phyloP scores from a whole-genome alignment of 305 asterid species.

The Solanum hybrid region DNA sequence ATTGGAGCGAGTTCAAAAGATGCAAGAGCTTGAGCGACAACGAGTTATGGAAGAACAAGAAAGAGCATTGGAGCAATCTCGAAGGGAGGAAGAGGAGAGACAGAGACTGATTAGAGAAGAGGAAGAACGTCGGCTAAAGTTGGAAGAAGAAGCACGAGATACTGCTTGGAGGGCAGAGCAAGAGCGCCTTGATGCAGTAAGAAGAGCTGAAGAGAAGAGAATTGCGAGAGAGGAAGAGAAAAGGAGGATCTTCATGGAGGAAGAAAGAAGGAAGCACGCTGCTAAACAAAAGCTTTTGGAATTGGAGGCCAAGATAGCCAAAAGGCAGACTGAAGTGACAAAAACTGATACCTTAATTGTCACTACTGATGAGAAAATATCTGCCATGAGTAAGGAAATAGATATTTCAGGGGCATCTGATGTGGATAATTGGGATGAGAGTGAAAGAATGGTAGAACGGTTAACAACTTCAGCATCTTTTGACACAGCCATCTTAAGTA shows the following conservation, averaged over 20 bases:
- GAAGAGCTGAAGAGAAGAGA: slow-evolving; percentile 69
- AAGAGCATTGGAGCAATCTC: slow-evolving; percentile 73
- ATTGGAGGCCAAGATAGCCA: slow-evolving; percentile 89
- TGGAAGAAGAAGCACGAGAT: slow-evolving; percentile 90
- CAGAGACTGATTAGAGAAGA: slow-evolving; percentile 71
- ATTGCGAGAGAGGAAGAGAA: slow-evolving; percentile 84
- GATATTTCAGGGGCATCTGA: slow-evolving; percentile 32
- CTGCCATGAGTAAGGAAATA: slow-evolving; percentile 35
- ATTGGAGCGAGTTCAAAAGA: slow-evolving; percentile 91
- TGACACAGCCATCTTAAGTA: slow-evolving; percentile 39
- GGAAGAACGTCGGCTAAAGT: slow-evolving; percentile 53
- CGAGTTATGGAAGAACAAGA: slow-evolving; percentile 83
- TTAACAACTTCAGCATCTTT: slow-evolving; percentile 41
- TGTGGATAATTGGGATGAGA: slow-evolving; percentile 79
- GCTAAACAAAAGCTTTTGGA: slow-evolving; percentile 86
- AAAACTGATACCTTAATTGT: slow-evolving; percentile 30
- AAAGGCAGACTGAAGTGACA: slow-evolving; percentile 43
- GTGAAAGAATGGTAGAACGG: slow-evolving; percentile 75
- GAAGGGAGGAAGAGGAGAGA: slow-evolving; percentile 84
- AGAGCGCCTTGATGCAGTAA: slow-evolving; percentile 65
- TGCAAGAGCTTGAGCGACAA: slow-evolving; percentile 94
- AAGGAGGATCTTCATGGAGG: slow-evolving; percentile 60
- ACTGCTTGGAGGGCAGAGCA: slow-evolving; percentile 93
- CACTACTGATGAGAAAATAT: slow-evolving; percentile 39
- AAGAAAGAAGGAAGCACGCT: slow-evolving; percentile 91